Base-by-base conservation (phyloP, 2,329 filamentous ascomycete genomes). In the Clonostachys sp. region DNA sequence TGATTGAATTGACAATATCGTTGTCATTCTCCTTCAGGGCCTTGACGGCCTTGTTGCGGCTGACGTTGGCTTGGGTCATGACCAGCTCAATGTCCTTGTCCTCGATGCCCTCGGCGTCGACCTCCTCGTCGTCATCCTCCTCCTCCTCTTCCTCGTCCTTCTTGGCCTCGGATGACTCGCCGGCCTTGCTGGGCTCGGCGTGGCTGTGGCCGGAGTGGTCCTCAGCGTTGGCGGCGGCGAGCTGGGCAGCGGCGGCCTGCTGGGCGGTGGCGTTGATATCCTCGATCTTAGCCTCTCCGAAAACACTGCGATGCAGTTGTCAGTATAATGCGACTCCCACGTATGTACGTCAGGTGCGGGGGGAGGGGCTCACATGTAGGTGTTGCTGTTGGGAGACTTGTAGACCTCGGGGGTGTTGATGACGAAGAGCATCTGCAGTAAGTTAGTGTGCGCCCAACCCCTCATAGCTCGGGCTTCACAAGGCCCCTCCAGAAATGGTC, bases 1-100 rank as follows among this genome's bases (percentile, higher is more conserved):
- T 99, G 78, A 99, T 99, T 62, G 94, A 96, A 82, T 99, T 99
- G 80, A 99, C 94, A 77, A 99, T 99, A 70, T 99, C 94, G 66
- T 97, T 96, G 77, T 97, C 92, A 69, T 99, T 99, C 80, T 97
- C 94, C 80, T 91, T 91, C 67, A 99, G 81, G 48, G 95, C 94
- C 78, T 97, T 99, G 78, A 99, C 84, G 52, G 94, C 94, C 84
- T 97, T 97, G 78, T 95, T 96, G 72, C 94, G 84, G 61, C 90
- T 96, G 62, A 99, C 95, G 64, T 80, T 94, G 61, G 94, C 94
- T 76, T 99, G 92, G 61, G 89, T 90, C 90, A 97, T 96, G 72
- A 99, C 94, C 50, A 99, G 83, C 75, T 99, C 94, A 65, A 99
- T 99, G 71, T 99, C 95, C 85, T 99, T 99, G 67, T 92, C 87